phyloP scores from a whole-genome alignment of 2,329 filamentous ascomycete genomes.

The Ceratocystis cubensis region DNA sequence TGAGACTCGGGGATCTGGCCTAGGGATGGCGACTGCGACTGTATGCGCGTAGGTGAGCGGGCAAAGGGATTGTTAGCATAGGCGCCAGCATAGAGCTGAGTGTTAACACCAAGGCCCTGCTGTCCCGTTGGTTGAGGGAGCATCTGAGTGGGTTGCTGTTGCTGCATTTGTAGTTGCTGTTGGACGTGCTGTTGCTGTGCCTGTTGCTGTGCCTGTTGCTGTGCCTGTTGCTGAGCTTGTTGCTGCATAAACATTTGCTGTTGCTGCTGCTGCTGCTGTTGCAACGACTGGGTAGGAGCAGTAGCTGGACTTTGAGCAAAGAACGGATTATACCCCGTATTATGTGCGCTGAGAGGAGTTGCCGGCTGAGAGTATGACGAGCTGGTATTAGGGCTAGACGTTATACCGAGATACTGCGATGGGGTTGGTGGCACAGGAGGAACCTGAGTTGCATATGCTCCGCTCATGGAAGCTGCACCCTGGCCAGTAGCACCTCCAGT shows the following conservation, averaged over 20 bases:
- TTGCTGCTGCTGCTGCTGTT: slow-evolving; percentile 22
- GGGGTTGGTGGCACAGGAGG: slow-evolving; percentile 59
- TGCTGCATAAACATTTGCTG: slow-evolving; percentile 28
- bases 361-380: slow-evolving; percentile 17
- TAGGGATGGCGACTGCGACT: slow-evolving; percentile 38
- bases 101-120: slow-evolving; percentile 33
- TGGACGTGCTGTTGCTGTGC: slow-evolving; percentile 9
- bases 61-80: slow-evolving; percentile 38
- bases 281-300: not conserved
- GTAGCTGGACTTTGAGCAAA: slow-evolving; percentile 8
- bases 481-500: slow-evolving; percentile 49
- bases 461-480: slow-evolving; percentile 23
- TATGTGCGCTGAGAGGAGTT: slow-evolving; percentile 16
- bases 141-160: slow-evolving; percentile 17
- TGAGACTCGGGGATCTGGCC: slow-evolving; percentile 42
- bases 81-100: slow-evolving; percentile 27
- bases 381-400: slow-evolving; percentile 20
- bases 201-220: slow-evolving; percentile 25
- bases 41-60: slow-evolving; percentile 39
- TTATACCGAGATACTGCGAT: slow-evolving; percentile 31
- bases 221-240: slow-evolving; percentile 32
- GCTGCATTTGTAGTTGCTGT: slow-evolving; percentile 14
- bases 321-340: slow-evolving; percentile 18
- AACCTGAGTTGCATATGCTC: slow-evolving; percentile 34
- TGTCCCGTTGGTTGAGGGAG: slow-evolving; percentile 22